phyloP scores from a whole-genome alignment of 257 asterid species.

The Solanum arcanum region DNA sequence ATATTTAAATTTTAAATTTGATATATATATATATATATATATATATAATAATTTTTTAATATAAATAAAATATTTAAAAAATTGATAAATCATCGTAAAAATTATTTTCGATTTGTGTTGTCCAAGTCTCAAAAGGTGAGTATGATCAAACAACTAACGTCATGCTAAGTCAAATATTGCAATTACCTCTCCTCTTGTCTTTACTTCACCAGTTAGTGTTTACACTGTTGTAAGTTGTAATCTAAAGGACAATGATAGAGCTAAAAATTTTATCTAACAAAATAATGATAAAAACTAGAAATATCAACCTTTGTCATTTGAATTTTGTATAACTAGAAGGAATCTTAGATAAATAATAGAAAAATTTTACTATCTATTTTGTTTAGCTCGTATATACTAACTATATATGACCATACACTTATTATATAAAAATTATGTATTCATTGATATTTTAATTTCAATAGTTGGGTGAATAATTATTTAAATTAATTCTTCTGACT shows the following conservation, averaged over 20 bases:
- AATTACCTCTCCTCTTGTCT: neutral
- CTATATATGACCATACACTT: neutral
- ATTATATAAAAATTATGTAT: too few species aligned
- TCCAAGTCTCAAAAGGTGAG: neutral
- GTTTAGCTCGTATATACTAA: neutral
- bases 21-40: neutral
- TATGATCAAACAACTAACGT: neutral
- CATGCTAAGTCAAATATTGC: neutral
- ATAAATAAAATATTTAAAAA: neutral
- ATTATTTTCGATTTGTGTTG: neutral
- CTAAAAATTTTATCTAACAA: too few species aligned
- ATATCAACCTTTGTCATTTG: neutral
- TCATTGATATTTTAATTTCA: too few species aligned
- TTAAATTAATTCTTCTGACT: neutral
- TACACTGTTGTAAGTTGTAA: neutral
- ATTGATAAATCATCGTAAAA: neutral
- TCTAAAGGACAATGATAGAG: neutral
- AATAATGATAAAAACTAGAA: neutral
- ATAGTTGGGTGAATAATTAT: too few species aligned
- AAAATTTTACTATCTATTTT: too few species aligned
- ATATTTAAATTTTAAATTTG: neutral
- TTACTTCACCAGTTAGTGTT: neutral
- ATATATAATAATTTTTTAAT: too few species aligned
- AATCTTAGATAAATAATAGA: too few species aligned
- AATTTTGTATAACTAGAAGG: neutral